Conservation (phyloP, 148 eudicot species). For the Pharnaceum exiguum region DNA sequence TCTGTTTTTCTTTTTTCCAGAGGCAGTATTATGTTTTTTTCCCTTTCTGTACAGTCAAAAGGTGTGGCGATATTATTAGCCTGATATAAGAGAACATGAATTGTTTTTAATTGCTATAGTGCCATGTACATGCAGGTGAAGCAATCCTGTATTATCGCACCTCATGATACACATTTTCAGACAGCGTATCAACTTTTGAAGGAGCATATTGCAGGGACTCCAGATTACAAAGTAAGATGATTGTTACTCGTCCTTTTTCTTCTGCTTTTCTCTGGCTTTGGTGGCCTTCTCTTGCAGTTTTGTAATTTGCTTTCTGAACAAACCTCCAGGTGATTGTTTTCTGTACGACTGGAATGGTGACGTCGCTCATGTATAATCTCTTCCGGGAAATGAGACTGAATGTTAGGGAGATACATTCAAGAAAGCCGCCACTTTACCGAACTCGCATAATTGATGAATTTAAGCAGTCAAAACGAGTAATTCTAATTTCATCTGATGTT, state of each 20-base stretch:
- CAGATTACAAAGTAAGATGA: constrained; percentile 66
- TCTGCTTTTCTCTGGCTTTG: neutral
- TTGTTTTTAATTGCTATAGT: neutral
- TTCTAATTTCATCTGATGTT: constrained; percentile 82
- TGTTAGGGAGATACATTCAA: constrained; percentile 85
- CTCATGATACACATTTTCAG: constrained; percentile 76
- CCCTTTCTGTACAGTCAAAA: no score
- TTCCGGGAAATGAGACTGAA: constrained; percentile 76
- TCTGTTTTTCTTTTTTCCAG: no score
- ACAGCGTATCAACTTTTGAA: constrained; percentile 63
- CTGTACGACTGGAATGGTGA: constrained; percentile 83
- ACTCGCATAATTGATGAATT: constrained; percentile 75
- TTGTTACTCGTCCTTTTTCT: neutral
- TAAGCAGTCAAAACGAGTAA: constrained; percentile 64
- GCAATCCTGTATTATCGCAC: constrained; percentile 67
- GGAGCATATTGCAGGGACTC: constrained; percentile 51
- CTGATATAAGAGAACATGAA: neutral
- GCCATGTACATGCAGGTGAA: constrained; percentile 51
- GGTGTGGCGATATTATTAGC: no score
- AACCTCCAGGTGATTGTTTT: constrained; percentile 72
- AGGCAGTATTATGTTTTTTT: no score
- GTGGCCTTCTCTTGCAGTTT: neutral
- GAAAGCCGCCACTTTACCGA: constrained; percentile 82
- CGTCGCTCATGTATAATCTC: constrained; percentile 77
- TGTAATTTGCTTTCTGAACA: constrained; percentile 11